Conservation (phyloP, 2,329 filamentous ascomycete species). For the Hortaea werneckii region DNA sequence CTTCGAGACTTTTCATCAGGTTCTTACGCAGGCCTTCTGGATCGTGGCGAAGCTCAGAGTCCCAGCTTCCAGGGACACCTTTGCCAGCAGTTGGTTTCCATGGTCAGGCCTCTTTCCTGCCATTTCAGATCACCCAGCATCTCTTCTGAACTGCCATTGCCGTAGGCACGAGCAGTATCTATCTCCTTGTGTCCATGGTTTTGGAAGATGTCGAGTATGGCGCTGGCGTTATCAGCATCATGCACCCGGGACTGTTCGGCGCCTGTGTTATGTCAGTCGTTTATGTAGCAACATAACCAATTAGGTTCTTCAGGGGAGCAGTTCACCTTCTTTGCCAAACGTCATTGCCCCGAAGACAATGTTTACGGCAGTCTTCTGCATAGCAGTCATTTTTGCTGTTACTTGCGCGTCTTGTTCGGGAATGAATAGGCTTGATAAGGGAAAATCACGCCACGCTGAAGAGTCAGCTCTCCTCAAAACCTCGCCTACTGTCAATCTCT, state of each 20-base stretch:
- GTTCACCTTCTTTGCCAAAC: conserved; percentile 7
- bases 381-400: conserved; percentile 8
- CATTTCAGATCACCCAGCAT: conserved; percentile 20
- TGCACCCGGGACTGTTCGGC: conserved; percentile 17
- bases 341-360: conserved; percentile 16
- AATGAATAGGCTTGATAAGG: background rate
- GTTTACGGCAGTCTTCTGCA: conserved; percentile 13
- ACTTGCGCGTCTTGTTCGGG: background rate
- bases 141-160: conserved; percentile 17
- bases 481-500: too few relatives aligned
- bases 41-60: conserved; percentile 15
- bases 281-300: too few relatives aligned
- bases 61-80: conserved; percentile 9
- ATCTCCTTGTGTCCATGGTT: conserved; percentile 22
- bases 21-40: conserved; percentile 25
- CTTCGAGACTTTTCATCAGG: conserved; percentile 28
- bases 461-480: too few relatives aligned
- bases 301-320: too few relatives aligned
- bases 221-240: conserved; percentile 10
- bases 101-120: conserved; percentile 16
- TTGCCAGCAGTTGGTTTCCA: conserved; percentile 21
- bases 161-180: conserved; percentile 21
- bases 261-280: background rate
- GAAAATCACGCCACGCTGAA: background rate
- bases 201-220: conserved; percentile 20